Evolutionary conservation across 805 yeast species (phyloP).

Genomic region (Saturnispora diversa): DNA sequence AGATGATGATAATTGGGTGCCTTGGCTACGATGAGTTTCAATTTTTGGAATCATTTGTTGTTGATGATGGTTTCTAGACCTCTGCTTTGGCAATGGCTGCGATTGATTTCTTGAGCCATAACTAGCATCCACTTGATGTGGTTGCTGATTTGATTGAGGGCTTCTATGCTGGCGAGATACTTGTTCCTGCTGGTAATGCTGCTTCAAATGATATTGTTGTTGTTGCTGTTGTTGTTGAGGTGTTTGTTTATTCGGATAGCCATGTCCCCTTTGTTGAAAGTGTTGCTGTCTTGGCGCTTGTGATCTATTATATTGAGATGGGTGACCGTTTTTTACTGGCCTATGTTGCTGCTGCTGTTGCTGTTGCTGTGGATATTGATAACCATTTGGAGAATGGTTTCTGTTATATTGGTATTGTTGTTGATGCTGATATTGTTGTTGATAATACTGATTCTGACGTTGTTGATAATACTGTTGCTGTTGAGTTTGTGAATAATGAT

Average conservation of each 20-base stretch:
- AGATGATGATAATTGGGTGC: no score
- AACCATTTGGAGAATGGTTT: not conserved
- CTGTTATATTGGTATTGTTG: not conserved
- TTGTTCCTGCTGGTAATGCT: conserved; percentile 1
- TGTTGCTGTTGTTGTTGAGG: conserved; percentile 9
- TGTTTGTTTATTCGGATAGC: conserved; percentile 1
- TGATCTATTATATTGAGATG: no score
- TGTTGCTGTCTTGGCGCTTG: no score
- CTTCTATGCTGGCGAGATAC: conserved; percentile 13
- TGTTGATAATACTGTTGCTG: conserved; percentile 6
- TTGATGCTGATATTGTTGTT: conserved; percentile 7
- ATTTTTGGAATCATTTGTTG: no score
- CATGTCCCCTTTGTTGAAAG: conserved; percentile 4
- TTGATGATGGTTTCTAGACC: not conserved
- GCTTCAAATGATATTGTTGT: conserved; percentile 6
- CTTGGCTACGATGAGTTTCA: no score
- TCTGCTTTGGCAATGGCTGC: conserved; percentile 2
- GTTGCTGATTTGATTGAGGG: conserved; percentile 15
- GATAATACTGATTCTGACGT: not conserved
- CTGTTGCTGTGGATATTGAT: not conserved
- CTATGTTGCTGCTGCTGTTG: not conserved
- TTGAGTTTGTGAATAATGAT: not conserved
- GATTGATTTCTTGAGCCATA: no score
- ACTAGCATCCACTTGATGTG: no score
- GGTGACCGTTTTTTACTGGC: no score